These are phyloP conservation scores for Fusarium graminum DNA, from an alignment of 2,329 filamentous ascomycete genomes.

Conservation along the genomic window DNA sequence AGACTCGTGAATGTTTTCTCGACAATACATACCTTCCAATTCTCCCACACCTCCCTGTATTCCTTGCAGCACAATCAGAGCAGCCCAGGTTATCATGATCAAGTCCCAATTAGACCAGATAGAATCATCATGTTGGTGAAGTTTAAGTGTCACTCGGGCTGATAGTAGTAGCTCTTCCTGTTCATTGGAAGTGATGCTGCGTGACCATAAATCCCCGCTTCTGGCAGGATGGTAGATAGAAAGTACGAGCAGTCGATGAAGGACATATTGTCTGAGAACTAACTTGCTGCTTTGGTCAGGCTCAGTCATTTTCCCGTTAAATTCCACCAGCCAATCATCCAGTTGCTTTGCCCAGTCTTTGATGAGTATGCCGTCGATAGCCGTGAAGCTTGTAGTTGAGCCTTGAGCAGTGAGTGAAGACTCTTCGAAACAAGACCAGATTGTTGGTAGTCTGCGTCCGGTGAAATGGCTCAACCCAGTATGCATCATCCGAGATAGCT, in stretches of 20 bases:
- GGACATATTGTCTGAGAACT: constrained; percentile 12
- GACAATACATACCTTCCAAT: background rate
- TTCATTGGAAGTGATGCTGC: constrained; percentile 16
- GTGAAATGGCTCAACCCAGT: constrained; percentile 15
- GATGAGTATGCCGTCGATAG: constrained; percentile 8
- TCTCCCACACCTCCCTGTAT: constrained; percentile 20
- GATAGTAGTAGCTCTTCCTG: constrained; percentile 21
- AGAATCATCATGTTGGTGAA: constrained; percentile 21
- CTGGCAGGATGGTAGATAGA: constrained; percentile 15
- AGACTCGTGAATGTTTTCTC: fast-evolving
- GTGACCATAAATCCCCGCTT: constrained; percentile 16
- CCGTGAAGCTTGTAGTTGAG: constrained; percentile 10
- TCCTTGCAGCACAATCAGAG: constrained; percentile 15
- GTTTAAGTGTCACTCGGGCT: constrained; percentile 5
- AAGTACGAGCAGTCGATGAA: constrained; percentile 9
- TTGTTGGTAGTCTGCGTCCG: constrained; percentile 1
- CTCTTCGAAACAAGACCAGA: constrained; percentile 24
- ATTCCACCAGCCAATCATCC: constrained; percentile 18
- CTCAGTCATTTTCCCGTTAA: constrained; percentile 18
- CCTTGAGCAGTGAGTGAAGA: background rate
- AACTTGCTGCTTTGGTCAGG: constrained; percentile 23
- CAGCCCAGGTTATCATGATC: constrained; percentile 24
- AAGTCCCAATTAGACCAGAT: constrained; percentile 27
- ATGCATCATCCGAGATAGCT: constrained; percentile 22
- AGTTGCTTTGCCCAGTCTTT: constrained; percentile 21